Evolutionary conservation across 257 asterid species (phyloP).

Genomic region (Catharanthus roseus): DNA sequence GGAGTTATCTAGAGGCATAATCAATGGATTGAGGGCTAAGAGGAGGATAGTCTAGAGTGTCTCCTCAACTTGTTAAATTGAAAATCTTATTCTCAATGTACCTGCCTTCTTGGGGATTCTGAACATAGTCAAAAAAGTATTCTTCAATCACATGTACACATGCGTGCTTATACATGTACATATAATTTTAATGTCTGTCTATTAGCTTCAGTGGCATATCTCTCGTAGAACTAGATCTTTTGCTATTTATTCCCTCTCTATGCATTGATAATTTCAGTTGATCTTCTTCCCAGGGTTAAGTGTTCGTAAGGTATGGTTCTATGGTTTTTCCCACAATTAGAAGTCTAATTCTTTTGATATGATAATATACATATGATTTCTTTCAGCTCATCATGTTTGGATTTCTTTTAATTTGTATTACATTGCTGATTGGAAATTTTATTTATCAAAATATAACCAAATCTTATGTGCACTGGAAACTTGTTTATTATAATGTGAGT

Average conservation of each 20-base stretch:
- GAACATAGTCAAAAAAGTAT: not conserved
- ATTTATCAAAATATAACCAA: not conserved
- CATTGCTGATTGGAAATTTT: not conserved
- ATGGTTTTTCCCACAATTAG: not conserved
- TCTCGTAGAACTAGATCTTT: not conserved
- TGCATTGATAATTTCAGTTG: not conserved
- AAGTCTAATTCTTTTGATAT: not conserved
- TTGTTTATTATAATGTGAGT: constrained; percentile 12
- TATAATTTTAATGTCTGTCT: not conserved
- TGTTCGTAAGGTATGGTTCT: not conserved
- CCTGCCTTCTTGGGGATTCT: not conserved
- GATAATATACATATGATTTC: not conserved
- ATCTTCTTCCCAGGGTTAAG: not conserved
- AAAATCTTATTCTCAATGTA: not conserved
- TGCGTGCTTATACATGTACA: not conserved
- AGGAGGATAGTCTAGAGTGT: not conserved
- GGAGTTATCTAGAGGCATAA: not conserved
- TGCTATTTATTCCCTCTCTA: not conserved
- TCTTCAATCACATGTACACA: not conserved
- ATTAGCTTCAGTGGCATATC: not conserved
- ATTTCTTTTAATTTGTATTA: not conserved
- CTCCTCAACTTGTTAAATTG: not conserved
- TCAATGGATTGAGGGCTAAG: not conserved
- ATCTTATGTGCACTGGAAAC: not conserved
- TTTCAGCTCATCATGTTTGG: not conserved